Evolutionary conservation across 306 rosid genomes (phyloP).

Genomic region (Pterocarpus santalinus): DNA sequence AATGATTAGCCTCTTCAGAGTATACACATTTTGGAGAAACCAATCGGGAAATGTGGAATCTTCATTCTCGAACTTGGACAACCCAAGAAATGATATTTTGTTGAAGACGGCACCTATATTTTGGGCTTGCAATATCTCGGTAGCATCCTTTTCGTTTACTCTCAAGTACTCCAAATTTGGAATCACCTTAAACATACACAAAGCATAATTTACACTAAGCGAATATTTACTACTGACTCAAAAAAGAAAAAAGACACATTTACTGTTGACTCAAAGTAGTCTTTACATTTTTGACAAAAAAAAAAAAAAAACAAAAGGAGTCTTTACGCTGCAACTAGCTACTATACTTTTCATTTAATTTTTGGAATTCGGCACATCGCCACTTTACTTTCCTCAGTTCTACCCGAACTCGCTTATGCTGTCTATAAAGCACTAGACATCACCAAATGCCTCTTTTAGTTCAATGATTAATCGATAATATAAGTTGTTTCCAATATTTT

Average conservation of each 20-base stretch:
- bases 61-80: accelerated
- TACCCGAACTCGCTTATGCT: too few relatives aligned
- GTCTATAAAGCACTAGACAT: background rate
- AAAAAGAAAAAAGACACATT: too few relatives aligned
- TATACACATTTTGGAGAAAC: background rate
- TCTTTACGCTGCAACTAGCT: too few relatives aligned
- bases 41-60: background rate
- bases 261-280: background rate
- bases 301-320: too few relatives aligned
- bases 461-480: too few relatives aligned
- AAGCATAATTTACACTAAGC: background rate
- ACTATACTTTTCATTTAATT: too few relatives aligned
- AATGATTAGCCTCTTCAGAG: background rate
- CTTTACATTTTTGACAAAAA: too few relatives aligned
- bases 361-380: too few relatives aligned
- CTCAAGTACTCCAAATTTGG: background rate
- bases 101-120: background rate
- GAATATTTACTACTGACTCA: background rate
- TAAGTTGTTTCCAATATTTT: too few relatives aligned
- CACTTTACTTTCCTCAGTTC: background rate
- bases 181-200: background rate
- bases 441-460: background rate
- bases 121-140: background rate
- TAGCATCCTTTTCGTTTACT: background rate
- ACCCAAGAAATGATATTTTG: background rate